Conservation (phyloP, 1,284 basidiomycete genomes). For the Ganoderma sp. region DNA sequence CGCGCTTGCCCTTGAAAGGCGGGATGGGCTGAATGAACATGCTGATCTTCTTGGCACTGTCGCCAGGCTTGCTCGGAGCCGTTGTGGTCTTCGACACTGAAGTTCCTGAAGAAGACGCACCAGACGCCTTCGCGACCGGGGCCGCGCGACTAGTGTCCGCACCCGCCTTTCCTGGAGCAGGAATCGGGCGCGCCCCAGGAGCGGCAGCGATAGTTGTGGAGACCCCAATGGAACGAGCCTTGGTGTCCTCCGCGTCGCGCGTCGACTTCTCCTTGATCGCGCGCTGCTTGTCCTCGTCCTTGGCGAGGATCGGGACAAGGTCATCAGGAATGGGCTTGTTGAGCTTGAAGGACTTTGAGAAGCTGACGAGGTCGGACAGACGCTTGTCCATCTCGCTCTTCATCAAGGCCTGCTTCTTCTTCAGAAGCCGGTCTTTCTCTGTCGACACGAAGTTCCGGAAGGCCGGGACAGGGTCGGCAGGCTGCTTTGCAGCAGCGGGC, state of each 20-base stretch:
- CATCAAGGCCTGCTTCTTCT: conserved; percentile 88
- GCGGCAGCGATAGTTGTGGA: conserved; percentile 44
- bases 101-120: conserved; percentile 17
- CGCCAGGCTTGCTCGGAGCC: conserved; percentile 40
- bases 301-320: conserved; percentile 89
- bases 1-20: conserved; percentile 80
- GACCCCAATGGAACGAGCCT: conserved; percentile 71
- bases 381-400: conserved; percentile 95
- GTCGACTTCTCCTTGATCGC: conserved; percentile 79
- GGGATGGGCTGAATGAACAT: conserved; percentile 92
- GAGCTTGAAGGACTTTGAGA: conserved; percentile 94
- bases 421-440: conserved; percentile 86
- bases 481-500: conserved; percentile 48
- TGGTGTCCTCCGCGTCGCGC: conserved; percentile 67
- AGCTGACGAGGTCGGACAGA: conserved; percentile 90
- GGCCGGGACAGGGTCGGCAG: conserved; percentile 73
- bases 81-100: conserved; percentile 37
- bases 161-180: conserved; percentile 28
- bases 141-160: conserved; percentile 29
- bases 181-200: conserved; percentile 34
- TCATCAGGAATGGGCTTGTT: conserved; percentile 95
- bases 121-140: conserved; percentile 21
- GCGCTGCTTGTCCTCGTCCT: conserved; percentile 88
- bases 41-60: conserved; percentile 45
- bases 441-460: conserved; percentile 91